Percentiles rank a stretch among this genome's conserved stretches.
Evolutionary conservation across 805 yeast genomes (phyloP).

Genomic region (Saccharomyces cerevisiae): DNA sequence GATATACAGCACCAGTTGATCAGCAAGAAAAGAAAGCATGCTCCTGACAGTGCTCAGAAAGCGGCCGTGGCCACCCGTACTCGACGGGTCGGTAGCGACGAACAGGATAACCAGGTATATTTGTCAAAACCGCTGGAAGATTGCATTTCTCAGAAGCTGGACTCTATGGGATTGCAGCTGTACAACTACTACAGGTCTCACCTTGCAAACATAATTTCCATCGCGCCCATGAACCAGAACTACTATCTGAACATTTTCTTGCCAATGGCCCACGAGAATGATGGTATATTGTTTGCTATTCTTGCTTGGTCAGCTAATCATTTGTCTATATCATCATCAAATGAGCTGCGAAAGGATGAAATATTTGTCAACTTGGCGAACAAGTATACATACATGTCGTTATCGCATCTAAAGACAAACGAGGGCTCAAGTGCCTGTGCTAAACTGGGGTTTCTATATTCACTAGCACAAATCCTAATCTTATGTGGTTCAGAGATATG

Average conservation of each 20-base stretch:
- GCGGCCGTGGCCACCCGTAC: neutral
- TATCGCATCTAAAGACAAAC: conserved; percentile 9
- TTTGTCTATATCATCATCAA: conserved; percentile 12
- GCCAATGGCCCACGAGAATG: conserved; percentile 43
- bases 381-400: conserved; percentile 14
- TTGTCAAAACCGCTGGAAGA: conserved; percentile 17
- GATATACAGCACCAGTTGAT: conserved; percentile 18
- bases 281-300: conserved; percentile 42
- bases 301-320: conserved; percentile 49
- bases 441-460: conserved; percentile 8
- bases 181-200: conserved; percentile 44
- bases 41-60: neutral
- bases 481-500: conserved; percentile 77
- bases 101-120: conserved; percentile 1
- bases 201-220: conserved; percentile 41
- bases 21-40: neutral
- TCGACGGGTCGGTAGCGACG: conserved; percentile 2
- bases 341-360: conserved; percentile 5
- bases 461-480: conserved; percentile 56
- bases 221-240: conserved; percentile 42
- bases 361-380: conserved; percentile 15
- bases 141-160: conserved; percentile 27
- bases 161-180: conserved; percentile 36
- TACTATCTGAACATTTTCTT: conserved; percentile 45
- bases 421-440: neutral